Base-by-base conservation (phyloP, 2,329 filamentous ascomycete genomes). In the Ramichloridium luteum region DNA sequence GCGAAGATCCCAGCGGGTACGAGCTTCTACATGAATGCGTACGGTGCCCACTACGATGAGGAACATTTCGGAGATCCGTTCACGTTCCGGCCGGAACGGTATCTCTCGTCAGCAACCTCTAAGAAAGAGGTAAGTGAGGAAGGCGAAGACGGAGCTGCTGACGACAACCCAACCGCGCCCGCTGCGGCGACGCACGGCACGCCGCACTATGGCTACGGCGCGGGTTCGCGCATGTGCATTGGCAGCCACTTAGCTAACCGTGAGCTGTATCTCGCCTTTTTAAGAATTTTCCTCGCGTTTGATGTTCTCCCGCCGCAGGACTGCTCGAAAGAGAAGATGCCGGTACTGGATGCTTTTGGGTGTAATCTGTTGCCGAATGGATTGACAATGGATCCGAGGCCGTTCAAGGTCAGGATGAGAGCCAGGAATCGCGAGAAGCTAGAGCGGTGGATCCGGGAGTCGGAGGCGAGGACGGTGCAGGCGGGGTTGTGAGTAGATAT, bases 11-110 rank as follows among this genome's bases (percentile, higher is more conserved):
- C 82, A 0, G 68, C 79, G 0, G 78, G 79, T 1, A 85, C 78
- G 1, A 82, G 77, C 2, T 84, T 88, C 45, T 84, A 85, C 57
- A 78, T 88, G 79, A 62, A 85, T 46, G 76, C 79, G 6, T 84
- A 77, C 55, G 77, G 76, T 1, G 80, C 78, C 15, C 69, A 85
- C 55, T 82, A 81, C 53, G 80, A 85, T 48, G 63, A 67, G 4
- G 54, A 58, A 0, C 78, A 82, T 49, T 85, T 82, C 61, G 70
- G 73, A 40, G 53, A 71, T 16, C 70, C 80, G 0, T 40, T 65
- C 16, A 56, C 60, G 5, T 84, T 85, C 52, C 61, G 72, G n/a
- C 76, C 79, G 0, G 78, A 84, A 41, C 70, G 80, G 15, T 85
- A 78, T 48, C 59, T 85, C 8, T 54, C 64, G 8, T n/a, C 8